These are phyloP conservation scores for Caloboletus firmus DNA, from an alignment of 1,284 basidiomycete species.

Conservation along the genomic window DNA sequence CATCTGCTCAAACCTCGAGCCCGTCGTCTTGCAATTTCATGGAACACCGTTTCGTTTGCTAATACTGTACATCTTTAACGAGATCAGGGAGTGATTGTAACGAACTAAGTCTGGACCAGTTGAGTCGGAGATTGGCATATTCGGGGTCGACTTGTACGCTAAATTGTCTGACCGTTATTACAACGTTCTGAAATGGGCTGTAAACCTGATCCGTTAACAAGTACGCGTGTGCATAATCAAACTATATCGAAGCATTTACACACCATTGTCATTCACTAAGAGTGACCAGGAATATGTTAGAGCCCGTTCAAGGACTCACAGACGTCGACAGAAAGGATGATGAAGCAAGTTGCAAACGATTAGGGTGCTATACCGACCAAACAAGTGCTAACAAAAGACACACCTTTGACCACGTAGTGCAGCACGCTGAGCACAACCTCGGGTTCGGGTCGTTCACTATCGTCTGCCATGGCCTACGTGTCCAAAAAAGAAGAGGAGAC, in stretches of 20 bases:
- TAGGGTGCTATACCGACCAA: constrained; percentile 20
- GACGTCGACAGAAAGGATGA: neutral
- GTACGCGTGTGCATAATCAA: neutral
- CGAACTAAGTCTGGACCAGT: neutral
- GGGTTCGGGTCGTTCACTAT: constrained; percentile 22
- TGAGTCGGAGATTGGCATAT: neutral
- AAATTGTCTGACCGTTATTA: too few relatives aligned
- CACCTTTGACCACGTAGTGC: constrained; percentile 21
- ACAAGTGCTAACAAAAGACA: constrained; percentile 27
- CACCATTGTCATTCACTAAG: neutral
- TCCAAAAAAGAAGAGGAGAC: constrained; percentile 94
- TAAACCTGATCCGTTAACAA: too few relatives aligned
- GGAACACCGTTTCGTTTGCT: neutral
- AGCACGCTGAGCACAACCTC: constrained; percentile 10
- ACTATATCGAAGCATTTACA: neutral
- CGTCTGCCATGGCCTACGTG: constrained; percentile 68
- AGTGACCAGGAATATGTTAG: too few relatives aligned
- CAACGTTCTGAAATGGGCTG: neutral
- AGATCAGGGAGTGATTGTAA: neutral
- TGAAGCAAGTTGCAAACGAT: too few relatives aligned
- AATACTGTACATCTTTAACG: neutral
- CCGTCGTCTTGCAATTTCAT: too few relatives aligned
- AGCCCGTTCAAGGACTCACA: neutral
- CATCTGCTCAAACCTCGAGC: neutral
- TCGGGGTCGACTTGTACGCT: neutral